phyloP scores from a whole-genome alignment of 768 basidiomycete species.

The Amanita muscaria region DNA sequence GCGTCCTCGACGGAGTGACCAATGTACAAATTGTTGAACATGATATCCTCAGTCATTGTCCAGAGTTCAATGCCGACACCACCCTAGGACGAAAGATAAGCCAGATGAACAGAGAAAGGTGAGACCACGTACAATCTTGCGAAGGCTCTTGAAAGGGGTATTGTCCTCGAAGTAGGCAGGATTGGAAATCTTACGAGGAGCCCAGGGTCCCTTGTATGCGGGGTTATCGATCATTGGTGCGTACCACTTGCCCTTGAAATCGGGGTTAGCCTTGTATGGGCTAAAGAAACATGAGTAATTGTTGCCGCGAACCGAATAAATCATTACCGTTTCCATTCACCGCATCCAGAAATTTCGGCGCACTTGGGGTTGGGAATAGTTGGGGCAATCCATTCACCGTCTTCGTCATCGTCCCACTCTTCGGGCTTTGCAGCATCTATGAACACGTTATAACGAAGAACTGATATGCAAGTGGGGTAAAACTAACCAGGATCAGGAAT shows the following conservation, averaged over 20 bases:
- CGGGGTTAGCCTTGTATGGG: conserved; percentile 84
- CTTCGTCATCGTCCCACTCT: conserved; percentile 99
- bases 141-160: conserved; percentile 70
- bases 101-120: neutral
- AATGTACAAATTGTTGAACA: conserved; percentile 91
- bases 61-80: conserved; percentile 97
- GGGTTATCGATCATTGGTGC: conserved; percentile 96
- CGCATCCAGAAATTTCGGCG: conserved; percentile 84
- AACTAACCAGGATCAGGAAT: conserved; percentile 80
- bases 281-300: conserved; percentile 26
- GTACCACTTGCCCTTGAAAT: conserved; percentile 97
- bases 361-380: conserved; percentile 87
- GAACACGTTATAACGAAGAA: conserved; percentile 3
- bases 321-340: conserved; percentile 79
- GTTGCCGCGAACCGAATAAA: neutral
- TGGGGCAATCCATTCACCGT: conserved; percentile 96
- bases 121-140: conserved; percentile 62
- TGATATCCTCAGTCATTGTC: conserved; percentile 97
- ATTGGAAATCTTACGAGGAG: conserved; percentile 85
- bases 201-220: conserved; percentile 93
- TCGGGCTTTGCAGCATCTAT: conserved; percentile 88
- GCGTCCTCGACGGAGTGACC: conserved; percentile 87
- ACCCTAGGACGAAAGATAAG: conserved; percentile 36
- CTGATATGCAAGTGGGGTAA: neutral
- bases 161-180: conserved; percentile 86